Evolutionary conservation across 805 yeast genomes (phyloP), one percentile per base, ranked within the genome.

Genomic region (Maudiozyma bulderi): DNA sequence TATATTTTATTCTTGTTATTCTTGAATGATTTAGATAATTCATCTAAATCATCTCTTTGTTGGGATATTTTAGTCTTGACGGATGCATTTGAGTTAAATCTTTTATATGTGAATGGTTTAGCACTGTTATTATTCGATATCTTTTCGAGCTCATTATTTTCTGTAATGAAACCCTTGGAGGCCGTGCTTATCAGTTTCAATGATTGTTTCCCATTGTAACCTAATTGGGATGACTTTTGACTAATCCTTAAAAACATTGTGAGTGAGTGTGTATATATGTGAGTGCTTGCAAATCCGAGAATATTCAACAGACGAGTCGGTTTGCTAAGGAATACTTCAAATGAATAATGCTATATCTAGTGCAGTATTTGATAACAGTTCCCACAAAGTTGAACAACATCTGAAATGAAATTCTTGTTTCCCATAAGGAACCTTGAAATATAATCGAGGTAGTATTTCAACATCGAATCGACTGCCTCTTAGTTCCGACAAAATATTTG

Each of bases 141-240:
- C 38, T 20, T 20, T 20, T 20, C 26, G 3, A 14, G 11, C 2
- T 44, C 42, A 13, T 13, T 30, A n/a, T 13, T 20, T 13, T 45
- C 33, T 5, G 28, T 11, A 20, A 20, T 15, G 5, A 45, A 26
- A n/a, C 33, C 39, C 32, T 45, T 39, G 26, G 44, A 20, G 3
- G 34, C 38, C 1, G 37, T 30, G 38, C 28, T 11, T 5, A 39
- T 8, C 10, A 32, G 15, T 39, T 45, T 31, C 8, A 45, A 28
- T 5, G 47, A 45, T 13, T 39, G 14, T 20, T 32, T 39, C 33
- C 44, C 28, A 5, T 34, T 39, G 26, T 45, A 40, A 8, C 47
- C 38, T 8, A 45, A 15, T 8, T 45, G 47, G 4, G 47, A 31
- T 14, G 47, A 39, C 26, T 45, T 45, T 33, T 38, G 39, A 15